A percentile compares a stretch with the other conserved stretches of the same genome.
phyloP scores from a whole-genome alignment of 2,329 filamentous ascomycete genomes.

The Microdochium nivale region DNA sequence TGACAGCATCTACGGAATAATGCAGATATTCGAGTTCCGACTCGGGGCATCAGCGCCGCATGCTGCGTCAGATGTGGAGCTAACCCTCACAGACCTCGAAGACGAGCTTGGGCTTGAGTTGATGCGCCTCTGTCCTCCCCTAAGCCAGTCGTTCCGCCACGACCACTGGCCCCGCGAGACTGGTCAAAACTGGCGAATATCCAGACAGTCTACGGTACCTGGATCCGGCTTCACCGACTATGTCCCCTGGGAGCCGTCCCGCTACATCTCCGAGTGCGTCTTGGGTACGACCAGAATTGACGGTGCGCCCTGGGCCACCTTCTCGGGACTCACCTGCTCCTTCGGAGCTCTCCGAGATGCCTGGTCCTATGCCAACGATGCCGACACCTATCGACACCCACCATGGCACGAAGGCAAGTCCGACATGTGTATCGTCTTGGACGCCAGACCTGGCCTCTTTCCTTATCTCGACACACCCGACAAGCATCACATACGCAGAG shows the following conservation, averaged over 20 bases:
- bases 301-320: not conserved
- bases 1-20: not conserved
- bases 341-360: not conserved
- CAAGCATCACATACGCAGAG: not conserved
- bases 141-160: not conserved
- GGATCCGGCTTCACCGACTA: not conserved
- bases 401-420: not conserved
- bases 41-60: not conserved
- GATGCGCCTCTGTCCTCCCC: not conserved
- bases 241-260: not conserved
- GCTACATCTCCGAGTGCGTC: not conserved
- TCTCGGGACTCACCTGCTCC: not conserved
- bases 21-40: not conserved
- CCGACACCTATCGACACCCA: not conserved
- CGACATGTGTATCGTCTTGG: not conserved
- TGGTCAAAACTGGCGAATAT: not conserved
- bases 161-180: not conserved
- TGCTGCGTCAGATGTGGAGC: not conserved
- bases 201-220: not conserved
- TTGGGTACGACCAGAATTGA: not conserved
- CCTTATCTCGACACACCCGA: not conserved
- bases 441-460: not conserved
- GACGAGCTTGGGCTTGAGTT: not conserved
- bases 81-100: not conserved
- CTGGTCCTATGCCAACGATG: not conserved